Conservation (phyloP, 2,329 filamentous ascomycete genomes). For the Chaetomiaceae sp. region DNA sequence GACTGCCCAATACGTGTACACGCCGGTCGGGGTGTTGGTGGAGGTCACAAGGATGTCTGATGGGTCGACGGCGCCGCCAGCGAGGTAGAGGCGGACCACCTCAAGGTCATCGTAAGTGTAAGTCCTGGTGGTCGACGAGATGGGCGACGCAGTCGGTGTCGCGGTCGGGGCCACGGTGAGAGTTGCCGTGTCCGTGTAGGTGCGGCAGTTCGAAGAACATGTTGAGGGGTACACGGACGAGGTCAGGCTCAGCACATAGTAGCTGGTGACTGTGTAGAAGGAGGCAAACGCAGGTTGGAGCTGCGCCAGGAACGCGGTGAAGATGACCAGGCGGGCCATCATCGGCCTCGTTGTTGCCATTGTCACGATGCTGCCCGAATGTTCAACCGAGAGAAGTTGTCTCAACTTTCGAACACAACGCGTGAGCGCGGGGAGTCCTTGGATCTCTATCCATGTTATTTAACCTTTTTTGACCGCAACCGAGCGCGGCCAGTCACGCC, state of each 20-base stretch:
- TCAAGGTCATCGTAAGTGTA: constrained; percentile 12
- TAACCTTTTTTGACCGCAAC: too few relatives aligned
- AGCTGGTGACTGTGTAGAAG: constrained; percentile 13
- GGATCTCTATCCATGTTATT: neutral
- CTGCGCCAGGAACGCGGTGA: neutral
- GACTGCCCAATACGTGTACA: constrained; percentile 11
- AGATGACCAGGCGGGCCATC: constrained; percentile 9
- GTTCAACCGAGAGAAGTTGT: too few relatives aligned
- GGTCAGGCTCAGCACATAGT: neutral
- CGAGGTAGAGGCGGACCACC: constrained; percentile 2
- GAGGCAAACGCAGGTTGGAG: constrained; percentile 11
- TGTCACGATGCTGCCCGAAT: neutral
- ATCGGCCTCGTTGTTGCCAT: neutral
- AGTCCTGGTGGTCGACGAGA: neutral
- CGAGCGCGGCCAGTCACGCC: neutral
- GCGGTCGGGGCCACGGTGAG: constrained; percentile 2
- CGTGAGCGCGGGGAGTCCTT: neutral
- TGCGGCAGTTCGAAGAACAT: neutral
- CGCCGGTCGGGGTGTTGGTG: neutral
- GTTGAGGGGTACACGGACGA: neutral
- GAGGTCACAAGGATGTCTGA: constrained; percentile 5
- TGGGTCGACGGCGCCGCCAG: neutral
- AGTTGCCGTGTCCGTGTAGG: neutral
- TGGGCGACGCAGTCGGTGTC: constrained; percentile 6
- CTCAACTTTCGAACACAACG: too few relatives aligned